A percentile compares a stretch with the other conserved stretches of the same genome.
phyloP scores from a whole-genome alignment of 306 rosid genomes.

The Quercus cerris region DNA sequence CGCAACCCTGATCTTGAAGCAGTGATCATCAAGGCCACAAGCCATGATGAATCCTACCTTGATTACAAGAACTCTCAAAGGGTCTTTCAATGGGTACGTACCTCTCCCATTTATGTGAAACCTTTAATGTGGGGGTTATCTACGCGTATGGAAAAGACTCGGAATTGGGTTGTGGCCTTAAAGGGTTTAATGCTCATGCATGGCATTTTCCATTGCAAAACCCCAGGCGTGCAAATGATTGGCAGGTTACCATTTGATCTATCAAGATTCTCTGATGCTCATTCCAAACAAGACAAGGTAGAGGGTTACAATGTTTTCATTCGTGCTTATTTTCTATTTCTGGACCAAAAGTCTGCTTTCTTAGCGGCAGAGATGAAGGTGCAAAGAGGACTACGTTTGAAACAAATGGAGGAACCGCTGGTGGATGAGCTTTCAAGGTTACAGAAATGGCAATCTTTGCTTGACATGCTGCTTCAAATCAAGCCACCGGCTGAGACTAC shows the following conservation, averaged over 20 bases:
- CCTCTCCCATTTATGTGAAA: constrained; percentile 56
- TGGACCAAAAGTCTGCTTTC: constrained; percentile 47
- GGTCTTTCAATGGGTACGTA: constrained; percentile 61
- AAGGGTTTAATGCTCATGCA: constrained; percentile 92
- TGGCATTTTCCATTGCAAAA: constrained; percentile 54
- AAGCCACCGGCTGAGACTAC: constrained; percentile 27
- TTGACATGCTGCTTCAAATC: constrained; percentile 56
- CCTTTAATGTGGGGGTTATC: constrained; percentile 54
- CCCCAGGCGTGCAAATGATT: constrained; percentile 39
- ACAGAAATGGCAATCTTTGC: constrained; percentile 47
- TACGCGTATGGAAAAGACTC: constrained; percentile 59
- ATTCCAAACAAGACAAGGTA: constrained; percentile 14
- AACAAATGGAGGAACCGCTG: constrained; percentile 25
- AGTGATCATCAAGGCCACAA: constrained; percentile 68
- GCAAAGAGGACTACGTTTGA: neutral
- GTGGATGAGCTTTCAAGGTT: constrained; percentile 52
- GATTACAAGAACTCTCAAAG: constrained; percentile 64
- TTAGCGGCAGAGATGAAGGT: constrained; percentile 23
- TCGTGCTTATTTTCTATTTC: constrained; percentile 51
- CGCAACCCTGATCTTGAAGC: constrained; percentile 66
- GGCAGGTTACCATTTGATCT: constrained; percentile 77
- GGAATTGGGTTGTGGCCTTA: constrained; percentile 68
- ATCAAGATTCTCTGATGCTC: constrained; percentile 46
- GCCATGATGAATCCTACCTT: constrained; percentile 56
- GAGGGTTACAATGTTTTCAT: constrained; percentile 48